phyloP scores from a whole-genome alignment of 1,284 basidiomycete species.

The Singerocomus inundabilis region DNA sequence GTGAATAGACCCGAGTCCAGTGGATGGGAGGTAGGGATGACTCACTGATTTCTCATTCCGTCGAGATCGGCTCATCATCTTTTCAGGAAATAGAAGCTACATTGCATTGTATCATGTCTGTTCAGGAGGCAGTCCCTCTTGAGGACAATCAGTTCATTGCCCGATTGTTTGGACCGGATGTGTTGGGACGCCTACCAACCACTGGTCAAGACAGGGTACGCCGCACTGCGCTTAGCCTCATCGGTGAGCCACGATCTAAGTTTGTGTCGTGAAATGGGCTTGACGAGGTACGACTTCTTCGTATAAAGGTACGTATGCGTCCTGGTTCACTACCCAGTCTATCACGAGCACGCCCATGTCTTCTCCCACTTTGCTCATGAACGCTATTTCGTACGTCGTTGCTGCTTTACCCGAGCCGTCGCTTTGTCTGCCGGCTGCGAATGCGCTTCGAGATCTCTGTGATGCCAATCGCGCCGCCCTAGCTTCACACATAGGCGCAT shows the following conservation, averaged over 20 bases:
- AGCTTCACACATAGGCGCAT: constrained; percentile 79
- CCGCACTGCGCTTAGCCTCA: constrained; percentile 67
- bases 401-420: constrained; percentile 61
- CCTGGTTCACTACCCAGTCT: constrained; percentile 73
- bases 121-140: constrained; percentile 83
- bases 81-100: constrained; percentile 81
- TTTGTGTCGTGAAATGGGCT: neutral
- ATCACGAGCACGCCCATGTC: constrained; percentile 37
- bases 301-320: constrained; percentile 70
- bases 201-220: constrained; percentile 66
- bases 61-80: neutral
- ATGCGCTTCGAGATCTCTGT: constrained; percentile 79
- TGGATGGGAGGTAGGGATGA: constrained; percentile 68
- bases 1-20: constrained; percentile 36
- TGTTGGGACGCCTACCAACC: constrained; percentile 66
- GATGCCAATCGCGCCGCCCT: constrained; percentile 81
- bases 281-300: neutral
- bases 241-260: constrained; percentile 49
- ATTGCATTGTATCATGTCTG: constrained; percentile 78
- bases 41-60: neutral
- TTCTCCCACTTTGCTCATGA: constrained; percentile 36
- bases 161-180: constrained; percentile 66
- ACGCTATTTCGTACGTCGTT: constrained; percentile 61
- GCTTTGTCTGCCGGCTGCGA: constrained; percentile 74
- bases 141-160: constrained; percentile 65